These are phyloP conservation scores for Cladophialophora psammophila DNA, from an alignment of 2,329 filamentous ascomycete genomes.

Conservation along the genomic window DNA sequence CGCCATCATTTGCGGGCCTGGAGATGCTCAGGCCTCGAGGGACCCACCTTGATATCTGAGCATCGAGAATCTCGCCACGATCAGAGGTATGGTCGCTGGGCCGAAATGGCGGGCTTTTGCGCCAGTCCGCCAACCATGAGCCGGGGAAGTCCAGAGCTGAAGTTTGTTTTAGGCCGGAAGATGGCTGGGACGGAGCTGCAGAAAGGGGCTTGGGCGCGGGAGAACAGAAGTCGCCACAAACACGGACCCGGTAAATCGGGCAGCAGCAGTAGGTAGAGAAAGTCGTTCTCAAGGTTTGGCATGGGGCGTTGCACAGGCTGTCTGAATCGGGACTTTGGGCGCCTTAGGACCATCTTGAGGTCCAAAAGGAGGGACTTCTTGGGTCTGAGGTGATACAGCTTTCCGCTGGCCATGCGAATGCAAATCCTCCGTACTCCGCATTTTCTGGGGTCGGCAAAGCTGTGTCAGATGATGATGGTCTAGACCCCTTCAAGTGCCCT, in stretches of 20 bases:
- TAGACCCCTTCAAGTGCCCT: background rate
- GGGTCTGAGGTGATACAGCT: conserved; percentile 10
- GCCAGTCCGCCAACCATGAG: background rate
- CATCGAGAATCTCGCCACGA: background rate
- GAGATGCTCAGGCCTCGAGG: background rate
- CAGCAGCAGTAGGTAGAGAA: background rate
- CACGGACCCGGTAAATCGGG: background rate
- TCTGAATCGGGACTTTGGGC: conserved; percentile 5
- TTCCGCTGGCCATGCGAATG: background rate
- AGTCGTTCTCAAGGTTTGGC: conserved; percentile 5
- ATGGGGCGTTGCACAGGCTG: conserved; percentile 11
- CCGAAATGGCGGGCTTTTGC: background rate
- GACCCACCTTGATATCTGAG: conserved; percentile 8
- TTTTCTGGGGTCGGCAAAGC: conserved; percentile 14
- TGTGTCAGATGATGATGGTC: conserved; percentile 7
- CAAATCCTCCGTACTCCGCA: conserved; percentile 4
- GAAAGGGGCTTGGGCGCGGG: background rate
- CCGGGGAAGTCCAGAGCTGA: background rate
- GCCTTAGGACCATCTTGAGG: conserved; percentile 13
- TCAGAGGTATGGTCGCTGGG: background rate
- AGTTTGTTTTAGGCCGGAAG: background rate
- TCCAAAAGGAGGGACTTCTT: background rate
- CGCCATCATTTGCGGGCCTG: background rate
- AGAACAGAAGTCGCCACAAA: background rate
- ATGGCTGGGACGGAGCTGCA: background rate